Conservation (phyloP, 495 filamentous ascomycete genomes). For the Penicillium fimorum region DNA sequence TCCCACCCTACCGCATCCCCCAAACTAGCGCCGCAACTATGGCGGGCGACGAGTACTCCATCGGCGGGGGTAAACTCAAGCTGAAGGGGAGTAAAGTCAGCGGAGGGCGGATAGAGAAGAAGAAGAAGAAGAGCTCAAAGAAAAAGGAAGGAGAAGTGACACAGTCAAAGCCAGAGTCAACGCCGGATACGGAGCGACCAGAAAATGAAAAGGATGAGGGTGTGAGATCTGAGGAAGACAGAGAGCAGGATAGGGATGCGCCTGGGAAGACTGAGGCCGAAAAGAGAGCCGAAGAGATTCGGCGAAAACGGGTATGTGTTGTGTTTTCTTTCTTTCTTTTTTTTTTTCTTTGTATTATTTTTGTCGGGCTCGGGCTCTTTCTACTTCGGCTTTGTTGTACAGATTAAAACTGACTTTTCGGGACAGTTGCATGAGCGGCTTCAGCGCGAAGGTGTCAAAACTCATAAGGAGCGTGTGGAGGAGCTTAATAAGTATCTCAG, state of each 20-base stretch:
- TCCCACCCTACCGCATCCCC: not conserved
- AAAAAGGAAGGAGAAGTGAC: slow-evolving; percentile 25
- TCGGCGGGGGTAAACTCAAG: slow-evolving; percentile 67
- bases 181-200: slow-evolving; percentile 3
- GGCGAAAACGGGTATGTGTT: slow-evolving; percentile 71
- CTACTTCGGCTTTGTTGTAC: slow-evolving; percentile 9
- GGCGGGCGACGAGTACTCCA: slow-evolving; percentile 64
- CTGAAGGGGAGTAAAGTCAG: slow-evolving; percentile 71
- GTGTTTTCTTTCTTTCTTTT: slow-evolving; percentile 3
- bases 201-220: slow-evolving; percentile 4
- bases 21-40: slow-evolving; percentile 8
- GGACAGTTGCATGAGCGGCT: slow-evolving; percentile 66
- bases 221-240: slow-evolving; percentile 10
- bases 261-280: slow-evolving; percentile 82
- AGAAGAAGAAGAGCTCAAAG: slow-evolving; percentile 63
- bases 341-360: not conserved
- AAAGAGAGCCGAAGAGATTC: slow-evolving; percentile 71
- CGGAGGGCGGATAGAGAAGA: slow-evolving; percentile 50
- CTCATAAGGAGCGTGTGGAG: slow-evolving; percentile 95
- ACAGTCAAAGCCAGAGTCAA: not conserved
- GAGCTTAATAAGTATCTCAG: slow-evolving; percentile 92
- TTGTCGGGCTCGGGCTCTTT: not conserved
- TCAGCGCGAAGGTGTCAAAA: slow-evolving; percentile 82
- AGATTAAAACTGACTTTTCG: slow-evolving; percentile 7
- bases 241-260: slow-evolving; percentile 4